These are phyloP conservation scores for Aspergillus sp. DNA, from an alignment of 2,329 filamentous ascomycete genomes.

Conservation along the genomic window DNA sequence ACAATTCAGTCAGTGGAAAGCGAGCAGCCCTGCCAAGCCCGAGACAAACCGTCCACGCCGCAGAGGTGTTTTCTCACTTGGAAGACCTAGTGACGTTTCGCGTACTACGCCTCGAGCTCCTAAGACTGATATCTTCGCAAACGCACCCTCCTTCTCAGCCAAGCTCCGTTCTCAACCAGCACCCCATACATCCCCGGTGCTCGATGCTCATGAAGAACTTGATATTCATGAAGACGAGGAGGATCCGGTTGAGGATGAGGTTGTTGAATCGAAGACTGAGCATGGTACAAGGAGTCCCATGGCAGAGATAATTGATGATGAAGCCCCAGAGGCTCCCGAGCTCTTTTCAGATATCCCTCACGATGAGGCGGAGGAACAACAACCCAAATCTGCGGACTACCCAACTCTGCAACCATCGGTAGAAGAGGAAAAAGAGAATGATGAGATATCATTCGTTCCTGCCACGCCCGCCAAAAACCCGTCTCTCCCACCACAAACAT, in stretches of 20 bases:
- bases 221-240: slow-evolving; percentile 26
- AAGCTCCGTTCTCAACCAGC: slow-evolving; percentile 3
- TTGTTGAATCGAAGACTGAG: neutral
- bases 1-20: slow-evolving; percentile 63
- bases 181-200: neutral
- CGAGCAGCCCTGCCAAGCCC: slow-evolving; percentile 54
- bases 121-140: neutral
- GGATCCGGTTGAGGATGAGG: slow-evolving; percentile 3
- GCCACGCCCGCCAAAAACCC: slow-evolving; percentile 56
- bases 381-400: neutral
- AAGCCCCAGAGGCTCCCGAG: slow-evolving; percentile 5
- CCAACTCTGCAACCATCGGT: slow-evolving; percentile 35
- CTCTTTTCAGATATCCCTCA: slow-evolving; percentile 12
- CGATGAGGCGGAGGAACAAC: neutral
- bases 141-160: slow-evolving; percentile 15
- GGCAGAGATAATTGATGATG: slow-evolving; percentile 15
- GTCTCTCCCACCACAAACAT: slow-evolving; percentile 51
- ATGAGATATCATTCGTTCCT: slow-evolving; percentile 33
- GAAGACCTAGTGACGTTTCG: slow-evolving; percentile 16
- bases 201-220: slow-evolving; percentile 6
- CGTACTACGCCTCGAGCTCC: neutral
- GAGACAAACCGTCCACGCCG: slow-evolving; percentile 27
- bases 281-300: slow-evolving; percentile 12
- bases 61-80: slow-evolving; percentile 38
- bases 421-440: slow-evolving; percentile 32